Base-by-base conservation (phyloP, 2,329 filamentous ascomycete genomes). In the Penicillium sp. region DNA sequence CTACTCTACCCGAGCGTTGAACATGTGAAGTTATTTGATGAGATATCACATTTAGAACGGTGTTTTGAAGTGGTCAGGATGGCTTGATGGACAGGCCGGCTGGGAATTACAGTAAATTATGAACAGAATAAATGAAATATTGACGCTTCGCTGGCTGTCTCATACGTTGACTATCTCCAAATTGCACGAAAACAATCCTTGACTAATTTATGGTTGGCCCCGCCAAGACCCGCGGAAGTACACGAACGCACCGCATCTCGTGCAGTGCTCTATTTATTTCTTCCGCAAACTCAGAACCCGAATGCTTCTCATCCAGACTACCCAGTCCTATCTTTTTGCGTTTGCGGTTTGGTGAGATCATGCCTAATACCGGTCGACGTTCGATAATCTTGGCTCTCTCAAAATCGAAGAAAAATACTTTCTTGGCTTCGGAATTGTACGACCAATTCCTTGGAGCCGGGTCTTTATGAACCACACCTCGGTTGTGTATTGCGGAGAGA, bases 401-500 rank as follows among this genome's bases (percentile, higher is more conserved):
- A 53, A 58, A 58, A 36, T 58, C 50, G 49, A 53, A 50, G 37
- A 55, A 52, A 13, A 56, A 52, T 26, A 58, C 50, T 18, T 47
- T 40, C 9, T 43, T 40, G 34, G 43, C 47, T 45, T 54, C 44
- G 37, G 41, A 39, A 35, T 49, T 55, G 36, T 42, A 55, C 9
- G 38, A 41, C 47, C 54, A 54, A 46, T 60, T 60, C 4, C 54
- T 39, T 5, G 53, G 48, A 13, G 54, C 55, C 9, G 49, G 53
- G 43, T 57, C 54, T 38, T 48, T 48, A 27, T 60, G 50, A 27
- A 60, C 42, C 25, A 57, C 42, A n/a, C 39, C 32, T n/a, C 53
- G 45, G 11, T 49, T 27, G 41, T 59, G 52, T 52, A 32, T 32
- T 9, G 28, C 28, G 5, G 28, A 32, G 5, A 32, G 28, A 32